Conservation (phyloP, 2,329 filamentous ascomycete genomes). For the Fusarium sp. region DNA sequence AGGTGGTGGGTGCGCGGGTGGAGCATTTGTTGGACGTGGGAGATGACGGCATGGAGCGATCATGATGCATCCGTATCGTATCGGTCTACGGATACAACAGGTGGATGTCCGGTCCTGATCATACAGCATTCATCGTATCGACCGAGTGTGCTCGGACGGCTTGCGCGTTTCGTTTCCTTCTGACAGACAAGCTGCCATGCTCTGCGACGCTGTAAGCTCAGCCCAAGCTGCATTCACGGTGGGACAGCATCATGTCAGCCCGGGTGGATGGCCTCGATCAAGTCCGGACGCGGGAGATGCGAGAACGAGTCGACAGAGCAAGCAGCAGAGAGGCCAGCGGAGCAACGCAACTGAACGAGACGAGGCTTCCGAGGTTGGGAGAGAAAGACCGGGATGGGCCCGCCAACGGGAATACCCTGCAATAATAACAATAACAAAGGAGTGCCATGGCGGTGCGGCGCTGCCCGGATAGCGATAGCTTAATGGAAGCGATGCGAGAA, state of each 20-base stretch:
- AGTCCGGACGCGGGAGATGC: constrained; percentile 5
- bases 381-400: constrained; percentile 23
- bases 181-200: background rate
- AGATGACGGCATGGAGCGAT: constrained; percentile 35
- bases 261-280: constrained; percentile 13
- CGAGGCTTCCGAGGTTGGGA: constrained; percentile 26
- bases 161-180: constrained; percentile 29
- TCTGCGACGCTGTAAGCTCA: constrained; percentile 30
- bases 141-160: constrained; percentile 29
- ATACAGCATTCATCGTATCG: constrained; percentile 32
- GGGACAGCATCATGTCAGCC: constrained; percentile 31
- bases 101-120: constrained; percentile 17
- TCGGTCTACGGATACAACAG: constrained; percentile 13
- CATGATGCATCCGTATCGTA: constrained; percentile 35
- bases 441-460: background rate
- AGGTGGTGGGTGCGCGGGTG: constrained; percentile 24
- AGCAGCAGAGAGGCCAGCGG: background rate
- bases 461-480: background rate
- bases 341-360: background rate
- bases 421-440: constrained; percentile 12
- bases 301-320: constrained; percentile 8
- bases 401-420: constrained; percentile 9
- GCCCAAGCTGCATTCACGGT: constrained; percentile 9
- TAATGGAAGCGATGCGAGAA: background rate
- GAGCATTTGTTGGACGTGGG: constrained; percentile 16